A percentile compares a stretch with the other conserved stretches of the same genome.
Evolutionary conservation across 345 rosid species (phyloP).

Genomic region (Clarkia xantiana): DNA sequence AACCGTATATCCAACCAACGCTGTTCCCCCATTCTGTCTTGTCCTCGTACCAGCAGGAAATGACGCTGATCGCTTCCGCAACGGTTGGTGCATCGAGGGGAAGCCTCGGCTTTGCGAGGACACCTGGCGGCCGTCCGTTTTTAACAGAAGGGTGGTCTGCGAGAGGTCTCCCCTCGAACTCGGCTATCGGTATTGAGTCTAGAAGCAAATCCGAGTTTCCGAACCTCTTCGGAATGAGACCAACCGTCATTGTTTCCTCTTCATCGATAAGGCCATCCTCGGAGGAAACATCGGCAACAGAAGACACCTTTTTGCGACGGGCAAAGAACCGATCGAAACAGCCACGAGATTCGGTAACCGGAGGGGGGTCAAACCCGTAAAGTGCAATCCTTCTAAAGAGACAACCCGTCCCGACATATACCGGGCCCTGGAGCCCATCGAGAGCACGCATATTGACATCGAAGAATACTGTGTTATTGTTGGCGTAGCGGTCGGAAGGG

Average conservation of each 20-base stretch:
- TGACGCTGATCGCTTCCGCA: constrained; percentile 93
- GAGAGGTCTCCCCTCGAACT: constrained; percentile 93
- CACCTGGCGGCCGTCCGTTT: constrained; percentile 91
- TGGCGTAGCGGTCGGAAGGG: constrained; percentile 95
- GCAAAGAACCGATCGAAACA: constrained; percentile 53
- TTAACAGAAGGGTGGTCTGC: constrained; percentile 93
- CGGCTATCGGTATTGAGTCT: constrained; percentile 86
- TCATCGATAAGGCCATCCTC: constrained; percentile 82
- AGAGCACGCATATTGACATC: constrained; percentile 99
- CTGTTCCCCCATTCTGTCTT: constrained; percentile 98
- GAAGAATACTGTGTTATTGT: constrained; percentile 95
- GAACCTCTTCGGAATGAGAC: constrained; percentile 47
- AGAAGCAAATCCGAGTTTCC: constrained; percentile 78
- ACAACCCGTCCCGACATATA: constrained; percentile 96
- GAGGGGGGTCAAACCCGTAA: constrained; percentile 88
- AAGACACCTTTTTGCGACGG: constrained; percentile 31
- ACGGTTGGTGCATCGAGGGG: constrained; percentile 92
- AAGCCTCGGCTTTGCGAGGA: constrained; percentile 77
- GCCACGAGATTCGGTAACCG: constrained; percentile 53
- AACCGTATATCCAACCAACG: constrained; percentile 97
- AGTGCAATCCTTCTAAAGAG: constrained; percentile 86
- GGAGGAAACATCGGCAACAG: constrained; percentile 15
- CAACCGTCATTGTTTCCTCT: constrained; percentile 12
- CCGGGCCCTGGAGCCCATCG: constrained; percentile 97
- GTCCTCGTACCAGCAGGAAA: constrained; percentile 98